A percentile compares a stretch with the other conserved stretches of the same genome.
phyloP scores from a whole-genome alignment of 768 basidiomycete genomes.

The Suillus americanus region DNA sequence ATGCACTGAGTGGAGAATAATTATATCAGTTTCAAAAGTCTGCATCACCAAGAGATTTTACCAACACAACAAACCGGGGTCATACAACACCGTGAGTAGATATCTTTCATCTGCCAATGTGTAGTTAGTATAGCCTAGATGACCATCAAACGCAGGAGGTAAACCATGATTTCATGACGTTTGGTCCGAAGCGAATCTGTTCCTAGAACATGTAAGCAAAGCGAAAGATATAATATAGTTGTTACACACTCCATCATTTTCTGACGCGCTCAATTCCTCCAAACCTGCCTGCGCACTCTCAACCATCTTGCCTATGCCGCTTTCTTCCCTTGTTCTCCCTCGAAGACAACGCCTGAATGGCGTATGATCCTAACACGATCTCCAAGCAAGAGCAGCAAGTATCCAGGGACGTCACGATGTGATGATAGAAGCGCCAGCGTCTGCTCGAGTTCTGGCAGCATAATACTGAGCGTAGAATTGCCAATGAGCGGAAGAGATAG shows the following conservation, averaged over 20 bases:
- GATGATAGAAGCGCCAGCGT: slow-evolving; percentile 74
- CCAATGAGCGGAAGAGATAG: no score
- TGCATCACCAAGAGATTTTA: not conserved
- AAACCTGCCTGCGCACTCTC: slow-evolving; percentile 74
- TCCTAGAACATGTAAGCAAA: not conserved
- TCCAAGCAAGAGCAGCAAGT: slow-evolving; percentile 77
- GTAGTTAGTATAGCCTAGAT: not conserved
- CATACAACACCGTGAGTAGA: slow-evolving; percentile 72
- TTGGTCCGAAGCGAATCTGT: slow-evolving; percentile 87
- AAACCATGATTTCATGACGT: slow-evolving; percentile 92
- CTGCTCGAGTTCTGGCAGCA: slow-evolving; percentile 79
- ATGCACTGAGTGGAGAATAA: not conserved
- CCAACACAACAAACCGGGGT: slow-evolving; percentile 52
- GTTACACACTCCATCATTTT: slow-evolving; percentile 54
- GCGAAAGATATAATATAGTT: not conserved
- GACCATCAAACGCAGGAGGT: slow-evolving; percentile 42
- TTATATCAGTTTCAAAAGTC: not conserved
- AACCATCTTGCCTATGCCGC: slow-evolving; percentile 72
- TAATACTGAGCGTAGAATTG: slow-evolving; percentile 33
- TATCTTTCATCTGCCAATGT: slow-evolving; percentile 66
- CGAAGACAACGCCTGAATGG: slow-evolving; percentile 82
- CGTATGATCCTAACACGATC: slow-evolving; percentile 77
- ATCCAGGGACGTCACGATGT: slow-evolving; percentile 84
- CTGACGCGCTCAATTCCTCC: slow-evolving; percentile 70
- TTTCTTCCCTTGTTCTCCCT: slow-evolving; percentile 77